Evolutionary conservation across 75 land plant species (phyloP).

Genomic region (Picea glauca): DNA sequence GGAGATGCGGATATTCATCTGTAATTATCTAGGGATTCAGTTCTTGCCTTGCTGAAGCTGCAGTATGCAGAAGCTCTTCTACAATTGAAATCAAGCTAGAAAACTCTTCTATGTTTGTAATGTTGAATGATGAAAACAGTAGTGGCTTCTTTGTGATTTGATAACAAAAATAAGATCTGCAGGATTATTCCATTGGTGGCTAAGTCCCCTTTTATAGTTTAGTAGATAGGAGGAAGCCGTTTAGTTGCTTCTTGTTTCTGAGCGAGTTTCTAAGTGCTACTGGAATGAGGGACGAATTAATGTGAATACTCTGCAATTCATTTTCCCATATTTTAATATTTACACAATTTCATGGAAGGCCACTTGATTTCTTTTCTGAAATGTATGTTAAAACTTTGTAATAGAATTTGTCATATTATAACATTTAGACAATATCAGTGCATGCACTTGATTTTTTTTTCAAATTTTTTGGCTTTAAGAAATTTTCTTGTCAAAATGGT

Average conservation of each 20-base stretch:
- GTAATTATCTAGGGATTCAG: neutral
- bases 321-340: too few relatives aligned
- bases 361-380: neutral
- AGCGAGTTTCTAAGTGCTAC: neutral
- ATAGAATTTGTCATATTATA: neutral
- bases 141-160: neutral
- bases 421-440: neutral
- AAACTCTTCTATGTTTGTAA: neutral
- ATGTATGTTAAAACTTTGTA: neutral
- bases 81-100: constrained; percentile 1
- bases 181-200: neutral
- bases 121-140: neutral
- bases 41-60: neutral
- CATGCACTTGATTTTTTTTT: neutral
- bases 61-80: constrained; percentile 6
- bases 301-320: neutral
- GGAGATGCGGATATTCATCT: neutral
- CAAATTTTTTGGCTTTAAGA: neutral
- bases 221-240: neutral
- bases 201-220: neutral
- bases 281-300: neutral
- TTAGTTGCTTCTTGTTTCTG: neutral
- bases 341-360: too few relatives aligned
- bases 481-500: neutral
- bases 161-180: neutral